Evolutionary conservation across 108 stramenopile genomes (phyloP), one percentile per base, ranked within the genome.

Genomic region (Cyclotella baltica): DNA sequence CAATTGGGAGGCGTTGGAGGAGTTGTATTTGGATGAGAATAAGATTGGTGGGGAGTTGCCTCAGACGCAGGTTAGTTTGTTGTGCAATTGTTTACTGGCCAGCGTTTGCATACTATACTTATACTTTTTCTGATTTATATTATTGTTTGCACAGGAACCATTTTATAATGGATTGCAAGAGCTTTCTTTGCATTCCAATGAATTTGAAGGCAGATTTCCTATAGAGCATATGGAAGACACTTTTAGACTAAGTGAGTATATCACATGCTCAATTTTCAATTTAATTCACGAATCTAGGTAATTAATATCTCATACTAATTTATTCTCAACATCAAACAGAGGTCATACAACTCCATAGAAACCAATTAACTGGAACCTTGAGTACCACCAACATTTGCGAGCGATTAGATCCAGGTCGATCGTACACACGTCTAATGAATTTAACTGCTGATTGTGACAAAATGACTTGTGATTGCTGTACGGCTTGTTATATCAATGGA

Each of bases 101-200:
- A 25, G 5, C 1, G 25, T 11, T 25, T 25, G 11, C 11, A 25
- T n/a, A 10, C 11, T 25, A 1, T 55, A 55, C 1, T 1, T 2
- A 23, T 4, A 55, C 55, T 25, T 11, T 11, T 55, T 3, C 1
- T 25, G 25, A 2, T 48, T 16, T 1, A n/a, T 4, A 2, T 16
- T 2, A 6, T 48, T 16, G 2, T 2, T 23, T 27, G 23, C 23
- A 23, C 36, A 64, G 40, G 75, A 76, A 51, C 75, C 66, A 18
- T 76, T 76, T 59, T 76, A 76, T 28, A 48, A 76, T 57, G 75
- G 75, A 28, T 46, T 76, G 20, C 66, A 76, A 23, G 75, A 76
- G 57, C n/a, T 76, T n/a, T 37, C 37, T 8, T 23, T 76, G 52
- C 56, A 76, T 76, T 55, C 62, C n/a, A 76, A 61, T 43, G 37